These are phyloP conservation scores for Penicillium sp. DNA, from an alignment of 2,329 filamentous ascomycete genomes.

Conservation along the genomic window DNA sequence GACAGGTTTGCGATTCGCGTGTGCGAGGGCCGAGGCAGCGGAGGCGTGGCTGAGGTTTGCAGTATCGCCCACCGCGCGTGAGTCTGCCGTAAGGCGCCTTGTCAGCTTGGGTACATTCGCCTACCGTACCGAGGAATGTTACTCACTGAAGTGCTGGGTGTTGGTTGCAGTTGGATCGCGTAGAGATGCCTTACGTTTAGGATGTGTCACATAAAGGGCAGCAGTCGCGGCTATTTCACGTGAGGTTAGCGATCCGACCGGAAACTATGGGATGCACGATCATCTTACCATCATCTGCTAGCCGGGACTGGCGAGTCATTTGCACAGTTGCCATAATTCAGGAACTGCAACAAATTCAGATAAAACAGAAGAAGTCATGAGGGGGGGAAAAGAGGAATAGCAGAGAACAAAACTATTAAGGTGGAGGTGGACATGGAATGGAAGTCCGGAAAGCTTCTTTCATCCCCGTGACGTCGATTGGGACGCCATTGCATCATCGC, in stretches of 20 bases:
- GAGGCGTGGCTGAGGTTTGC: slow-evolving; percentile 58
- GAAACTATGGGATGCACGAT: slow-evolving; percentile 5
- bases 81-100: slow-evolving; percentile 17
- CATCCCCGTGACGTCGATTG: slow-evolving; percentile 33
- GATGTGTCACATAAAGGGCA: slow-evolving; percentile 56
- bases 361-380: slow-evolving; percentile 1
- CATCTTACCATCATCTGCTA: slow-evolving; percentile 37
- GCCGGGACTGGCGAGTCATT: slow-evolving; percentile 27
- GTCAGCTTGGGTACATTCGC: not conserved
- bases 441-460: slow-evolving; percentile 29
- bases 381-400: not conserved
- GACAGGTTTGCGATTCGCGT: slow-evolving; percentile 63
- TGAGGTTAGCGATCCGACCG: slow-evolving; percentile 9
- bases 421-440: slow-evolving; percentile 15
- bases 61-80: slow-evolving; percentile 52
- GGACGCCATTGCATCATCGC: slow-evolving; percentile 25
- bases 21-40: slow-evolving; percentile 72
- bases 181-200: slow-evolving; percentile 33
- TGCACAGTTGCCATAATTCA: slow-evolving; percentile 33
- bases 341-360: not conserved
- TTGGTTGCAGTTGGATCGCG: slow-evolving; percentile 22
- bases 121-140: not conserved
- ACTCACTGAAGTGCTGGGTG: slow-evolving; percentile 24
- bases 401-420: slow-evolving; percentile 14
- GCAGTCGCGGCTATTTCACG: slow-evolving; percentile 55